Evolutionary conservation across 345 rosid species (phyloP), one percentile per base, ranked within the genome.

Genomic region (Linum usitatissimum): DNA sequence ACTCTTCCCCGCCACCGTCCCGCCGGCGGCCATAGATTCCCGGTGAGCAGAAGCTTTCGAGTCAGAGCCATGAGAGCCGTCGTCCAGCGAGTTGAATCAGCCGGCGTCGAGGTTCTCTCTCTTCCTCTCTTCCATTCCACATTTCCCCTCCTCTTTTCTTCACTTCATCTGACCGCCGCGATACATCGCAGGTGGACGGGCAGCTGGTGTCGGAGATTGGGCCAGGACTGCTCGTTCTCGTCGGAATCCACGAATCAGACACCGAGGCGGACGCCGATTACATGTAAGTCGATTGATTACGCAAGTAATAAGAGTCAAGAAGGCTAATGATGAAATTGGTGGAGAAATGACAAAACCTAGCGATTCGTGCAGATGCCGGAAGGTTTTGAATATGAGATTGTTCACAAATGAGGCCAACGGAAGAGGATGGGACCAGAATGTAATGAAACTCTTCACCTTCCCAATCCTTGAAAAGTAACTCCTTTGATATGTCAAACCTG

Each of bases 361-460:
- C 12, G 21, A 18, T 55, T 19, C 14, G 4, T 59, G 57, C 80
- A 92, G 93, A 70, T 87, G 96, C 63, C 81, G 93, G 0, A 92
- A 92, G 81, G 91, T 87, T 19, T 70, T 92, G 72, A 92, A 85
- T 65, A 92, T 87, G 93, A 85, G 96, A 57, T 64, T 92, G 77
- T 92, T 85, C 68, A 60, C 84, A n/a, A 92, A 92, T 64, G 95
- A 89, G 69, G 65, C 51, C 63, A 85, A 84, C 1, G 93, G 91
- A 57, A 81, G 75, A 84, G 89, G 78, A 62, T 92, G 96, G 96
- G 96, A 92, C 78, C 91, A 78, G 56, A 92, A 76, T 70, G 96
- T 85, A 81, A 79, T 57, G 57, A 57, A 31, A 31, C n/a, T 31
- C 36, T 42, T 42, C 49, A 9, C n/a, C n/a, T 42, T 42, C 14